Evolutionary conservation across 164 flowering plant genomes (phyloP).

Genomic region (Aristolochia contorta): DNA sequence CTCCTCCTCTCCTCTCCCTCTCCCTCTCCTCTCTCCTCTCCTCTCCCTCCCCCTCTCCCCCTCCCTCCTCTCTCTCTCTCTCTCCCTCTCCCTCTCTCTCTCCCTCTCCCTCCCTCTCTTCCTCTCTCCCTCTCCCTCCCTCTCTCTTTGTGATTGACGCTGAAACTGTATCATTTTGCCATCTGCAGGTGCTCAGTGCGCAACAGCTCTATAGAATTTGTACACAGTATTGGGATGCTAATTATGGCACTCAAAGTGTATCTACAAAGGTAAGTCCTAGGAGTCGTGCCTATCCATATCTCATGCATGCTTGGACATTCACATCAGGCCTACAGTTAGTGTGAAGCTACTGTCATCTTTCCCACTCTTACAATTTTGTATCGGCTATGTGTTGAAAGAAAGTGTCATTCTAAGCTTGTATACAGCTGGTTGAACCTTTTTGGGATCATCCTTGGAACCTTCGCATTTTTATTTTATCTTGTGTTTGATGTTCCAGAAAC

Average conservation of each 20-base stretch:
- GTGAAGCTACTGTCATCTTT: too few species aligned
- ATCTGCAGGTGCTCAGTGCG: constrained; percentile 48
- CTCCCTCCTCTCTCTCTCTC: not conserved
- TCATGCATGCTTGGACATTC: not conserved
- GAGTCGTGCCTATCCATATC: not conserved
- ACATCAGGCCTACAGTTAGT: too few species aligned
- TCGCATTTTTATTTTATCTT: too few species aligned
- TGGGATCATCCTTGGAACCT: too few species aligned
- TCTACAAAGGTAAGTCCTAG: constrained; percentile 43
- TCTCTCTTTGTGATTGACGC: too few species aligned
- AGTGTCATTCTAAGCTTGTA: too few species aligned
- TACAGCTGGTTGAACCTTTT: too few species aligned
- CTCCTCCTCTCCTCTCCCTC: not conserved
- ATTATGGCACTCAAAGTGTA: constrained; percentile 50
- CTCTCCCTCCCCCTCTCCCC: not conserved
- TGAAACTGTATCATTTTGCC: not conserved
- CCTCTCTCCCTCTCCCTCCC: not conserved
- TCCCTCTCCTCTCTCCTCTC: too few species aligned
- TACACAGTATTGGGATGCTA: constrained; percentile 64
- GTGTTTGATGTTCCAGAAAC: too few species aligned
- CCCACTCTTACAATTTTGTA: too few species aligned
- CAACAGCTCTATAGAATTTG: constrained; percentile 77
- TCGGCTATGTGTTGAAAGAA: too few species aligned
- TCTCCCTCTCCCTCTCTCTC: not conserved
- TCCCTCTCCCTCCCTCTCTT: not conserved